Evolutionary conservation across 306 rosid species (phyloP).

Genomic region (Vigna mungo): DNA sequence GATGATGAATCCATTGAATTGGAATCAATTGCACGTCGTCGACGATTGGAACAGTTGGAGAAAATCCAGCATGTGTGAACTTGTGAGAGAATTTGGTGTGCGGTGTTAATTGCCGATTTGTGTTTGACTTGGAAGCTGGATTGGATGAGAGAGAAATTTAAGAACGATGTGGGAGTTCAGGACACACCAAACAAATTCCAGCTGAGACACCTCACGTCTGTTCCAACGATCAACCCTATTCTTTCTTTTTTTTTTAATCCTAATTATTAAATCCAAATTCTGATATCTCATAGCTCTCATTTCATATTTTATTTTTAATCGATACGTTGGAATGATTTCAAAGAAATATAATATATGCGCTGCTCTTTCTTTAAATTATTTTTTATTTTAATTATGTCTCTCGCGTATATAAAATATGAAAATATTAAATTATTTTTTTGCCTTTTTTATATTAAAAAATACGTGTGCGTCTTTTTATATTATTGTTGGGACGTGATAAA

Average conservation of each 20-base stretch:
- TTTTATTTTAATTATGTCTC: too few relatives aligned
- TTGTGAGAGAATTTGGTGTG: conserved; percentile 10
- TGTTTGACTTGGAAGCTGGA: conserved; percentile 14
- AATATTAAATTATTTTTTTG: too few relatives aligned
- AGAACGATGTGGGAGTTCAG: neutral
- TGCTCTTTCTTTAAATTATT: too few relatives aligned
- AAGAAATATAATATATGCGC: neutral
- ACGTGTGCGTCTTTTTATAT: too few relatives aligned
- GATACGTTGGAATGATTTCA: neutral
- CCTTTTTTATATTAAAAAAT: too few relatives aligned
- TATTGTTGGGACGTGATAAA: too few relatives aligned
- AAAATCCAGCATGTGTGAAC: conserved; percentile 31
- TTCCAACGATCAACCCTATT: neutral
- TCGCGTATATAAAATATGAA: too few relatives aligned
- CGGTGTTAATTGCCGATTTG: neutral
- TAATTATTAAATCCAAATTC: neutral
- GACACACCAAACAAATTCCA: conserved; percentile 14
- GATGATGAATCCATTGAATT: conserved; percentile 39
- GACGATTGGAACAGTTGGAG: neutral
- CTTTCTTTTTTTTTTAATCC: neutral
- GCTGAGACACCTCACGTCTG: conserved; percentile 1
- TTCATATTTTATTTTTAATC: neutral
- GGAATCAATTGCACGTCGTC: neutral
- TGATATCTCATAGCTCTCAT: neutral
- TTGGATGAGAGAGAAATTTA: conserved; percentile 14